phyloP scores from a whole-genome alignment of 2,329 filamentous ascomycete species.

The Sporothrix luriei region DNA sequence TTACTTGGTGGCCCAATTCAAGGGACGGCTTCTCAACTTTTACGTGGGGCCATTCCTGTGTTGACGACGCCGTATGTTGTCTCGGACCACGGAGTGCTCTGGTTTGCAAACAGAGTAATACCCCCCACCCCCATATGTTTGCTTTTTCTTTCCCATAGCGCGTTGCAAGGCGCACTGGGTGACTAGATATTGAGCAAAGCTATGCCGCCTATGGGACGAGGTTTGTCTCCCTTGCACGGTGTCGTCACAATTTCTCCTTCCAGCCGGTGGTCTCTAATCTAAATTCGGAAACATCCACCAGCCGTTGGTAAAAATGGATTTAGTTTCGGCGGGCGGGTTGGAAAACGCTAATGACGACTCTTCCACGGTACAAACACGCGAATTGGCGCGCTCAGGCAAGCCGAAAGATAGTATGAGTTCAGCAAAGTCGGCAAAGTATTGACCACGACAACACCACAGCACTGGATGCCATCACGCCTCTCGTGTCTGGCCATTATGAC shows the following conservation, averaged over 20 bases:
- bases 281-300: conserved; percentile 12
- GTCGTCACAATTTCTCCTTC: conserved; percentile 20
- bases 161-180: neutral
- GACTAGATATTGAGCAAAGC: neutral
- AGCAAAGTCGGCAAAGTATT: neutral
- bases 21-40: neutral
- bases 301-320: conserved; percentile 4
- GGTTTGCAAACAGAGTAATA: neutral
- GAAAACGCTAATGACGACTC: neutral
- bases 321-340: neutral
- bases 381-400: neutral
- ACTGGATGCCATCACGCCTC: neutral
- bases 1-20: neutral
- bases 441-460: neutral
- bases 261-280: neutral
- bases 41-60: neutral
- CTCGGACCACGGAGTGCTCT: too few species aligned
- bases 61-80: neutral
- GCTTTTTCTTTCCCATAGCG: neutral
- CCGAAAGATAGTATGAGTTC: neutral
- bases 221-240: conserved; percentile 1
- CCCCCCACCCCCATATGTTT: neutral
- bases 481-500: neutral
- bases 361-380: neutral
- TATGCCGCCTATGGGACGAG: conserved; percentile 16